A percentile compares a stretch with the other conserved stretches of the same genome.
These are phyloP conservation scores for Lentinula aciculospora DNA, from an alignment of 768 basidiomycete genomes.

Conservation along the genomic window DNA sequence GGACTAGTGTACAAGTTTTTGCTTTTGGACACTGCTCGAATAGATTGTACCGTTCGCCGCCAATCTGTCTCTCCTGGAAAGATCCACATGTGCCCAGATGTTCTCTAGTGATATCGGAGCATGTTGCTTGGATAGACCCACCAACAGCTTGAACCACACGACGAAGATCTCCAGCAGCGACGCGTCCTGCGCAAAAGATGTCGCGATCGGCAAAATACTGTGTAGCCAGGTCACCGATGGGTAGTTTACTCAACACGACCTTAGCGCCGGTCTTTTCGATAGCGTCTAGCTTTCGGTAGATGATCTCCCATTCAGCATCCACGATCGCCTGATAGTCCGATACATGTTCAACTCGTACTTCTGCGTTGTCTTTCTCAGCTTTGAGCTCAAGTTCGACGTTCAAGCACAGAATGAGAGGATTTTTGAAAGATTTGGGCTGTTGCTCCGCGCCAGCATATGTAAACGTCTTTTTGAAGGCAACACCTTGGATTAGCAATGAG, in stretches of 20 bases:
- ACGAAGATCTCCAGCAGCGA: conserved; percentile 83
- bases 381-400: conserved; percentile 99
- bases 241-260: conserved; percentile 95
- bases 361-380: conserved; percentile 99
- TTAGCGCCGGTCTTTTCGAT: conserved; percentile 96
- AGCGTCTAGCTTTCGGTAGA: conserved; percentile 93
- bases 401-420: conserved; percentile 88
- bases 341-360: conserved; percentile 94
- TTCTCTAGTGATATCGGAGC: conserved; percentile 83
- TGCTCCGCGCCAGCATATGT: conserved; percentile 99
- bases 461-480: conserved; percentile 99
- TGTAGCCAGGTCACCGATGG: conserved; percentile 96
- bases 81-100: conserved; percentile 91
- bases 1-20: conserved; percentile 90
- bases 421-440: conserved; percentile 87
- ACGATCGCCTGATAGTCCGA: conserved; percentile 99
- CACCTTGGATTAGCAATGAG: conserved; percentile 82
- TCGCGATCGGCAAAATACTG: conserved; percentile 99
- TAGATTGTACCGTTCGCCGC: conserved; percentile 93
- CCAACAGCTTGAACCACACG: conserved; percentile 95
- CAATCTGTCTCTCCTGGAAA: conserved; percentile 94
- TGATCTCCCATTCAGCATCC: conserved; percentile 99
- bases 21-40: conserved; percentile 92
- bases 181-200: conserved; percentile 98
- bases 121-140: conserved; percentile 91